Conservation (phyloP, 129 eudicot genomes). For the Artemisia annua region DNA sequence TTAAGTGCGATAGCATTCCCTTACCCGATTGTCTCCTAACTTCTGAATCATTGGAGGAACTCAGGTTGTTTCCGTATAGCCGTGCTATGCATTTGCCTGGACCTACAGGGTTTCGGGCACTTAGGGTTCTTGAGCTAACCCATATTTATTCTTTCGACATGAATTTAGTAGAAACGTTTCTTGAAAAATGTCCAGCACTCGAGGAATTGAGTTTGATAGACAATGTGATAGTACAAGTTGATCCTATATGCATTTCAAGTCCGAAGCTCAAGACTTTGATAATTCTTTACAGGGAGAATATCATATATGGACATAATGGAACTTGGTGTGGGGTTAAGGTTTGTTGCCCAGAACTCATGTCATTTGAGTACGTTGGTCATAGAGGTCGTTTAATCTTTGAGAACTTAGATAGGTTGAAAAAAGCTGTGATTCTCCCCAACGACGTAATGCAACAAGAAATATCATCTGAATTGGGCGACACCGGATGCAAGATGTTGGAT, state of each 20-base stretch:
- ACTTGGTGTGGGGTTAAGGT: background rate
- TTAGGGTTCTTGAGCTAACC: conserved; percentile 10
- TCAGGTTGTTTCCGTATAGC: background rate
- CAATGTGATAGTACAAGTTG: background rate
- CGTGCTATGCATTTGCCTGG: background rate
- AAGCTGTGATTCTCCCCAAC: background rate
- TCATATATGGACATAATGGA: too few species aligned
- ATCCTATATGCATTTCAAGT: background rate
- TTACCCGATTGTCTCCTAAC: background rate
- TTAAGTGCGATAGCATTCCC: background rate
- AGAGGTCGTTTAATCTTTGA: background rate
- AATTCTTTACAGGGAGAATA: background rate
- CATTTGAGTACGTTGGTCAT: background rate
- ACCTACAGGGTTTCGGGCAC: background rate
- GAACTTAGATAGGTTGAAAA: background rate
- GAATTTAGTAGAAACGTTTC: background rate
- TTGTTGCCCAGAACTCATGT: background rate
- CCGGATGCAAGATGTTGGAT: background rate
- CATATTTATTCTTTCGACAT: background rate
- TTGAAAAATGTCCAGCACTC: background rate
- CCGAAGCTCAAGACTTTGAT: background rate
- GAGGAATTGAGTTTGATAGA: conserved; percentile 5
- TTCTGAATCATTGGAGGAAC: background rate
- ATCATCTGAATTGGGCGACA: background rate
- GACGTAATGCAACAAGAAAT: background rate